Evolutionary conservation across 140 eudicot species (phyloP), one percentile per base, ranked within the genome.

Genomic region (Erigeron philadelphicus): DNA sequence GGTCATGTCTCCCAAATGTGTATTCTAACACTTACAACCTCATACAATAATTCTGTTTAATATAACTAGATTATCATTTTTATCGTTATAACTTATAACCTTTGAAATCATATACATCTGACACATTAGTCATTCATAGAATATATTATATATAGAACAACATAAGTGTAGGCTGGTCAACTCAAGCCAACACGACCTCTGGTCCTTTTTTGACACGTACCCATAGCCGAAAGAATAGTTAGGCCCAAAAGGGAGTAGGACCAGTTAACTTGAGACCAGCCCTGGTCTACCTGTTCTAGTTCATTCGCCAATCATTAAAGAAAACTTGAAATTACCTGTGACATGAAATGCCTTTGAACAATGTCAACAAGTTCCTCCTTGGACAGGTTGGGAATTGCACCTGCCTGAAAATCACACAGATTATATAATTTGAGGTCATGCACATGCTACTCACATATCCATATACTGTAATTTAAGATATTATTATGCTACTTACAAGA

Each of bases 311-410:
- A 56, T 56, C 40, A 8, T 40, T 40, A 62, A 15, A 4, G 4
- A 17, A 56, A 19, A 9, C 2, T 19, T 5, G 15, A 7, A 23
- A 19, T 25, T 53, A 90, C 97, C 97, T 83, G 92, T 25, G 95
- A 85, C 83, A 82, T 80, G 60, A 90, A 90, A 80, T 90, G 97
- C 81, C 90, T 79, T 75, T 87, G 97, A 58, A 90, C 97, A 69
- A 87, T 78, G 66, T 90, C 87, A 38, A 90, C 78, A 60, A 87
- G 87, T 74, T 90, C 90, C 69, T 90, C 95, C 79, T 87, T 90
- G 3, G 97, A 79, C 52, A 88, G 90, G 81, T 90, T 90, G 11
- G 88, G 85, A 43, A 80, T 80, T 52, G 70, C 82, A 47, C 85
- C 95, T 62, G 80, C 90, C 97, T 87, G 65, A 9, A 45, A 49